Percentiles rank a stretch among this genome's conserved stretches.
phyloP scores from a whole-genome alignment of 129 eudicot genomes.

The Escallonia rubra region DNA sequence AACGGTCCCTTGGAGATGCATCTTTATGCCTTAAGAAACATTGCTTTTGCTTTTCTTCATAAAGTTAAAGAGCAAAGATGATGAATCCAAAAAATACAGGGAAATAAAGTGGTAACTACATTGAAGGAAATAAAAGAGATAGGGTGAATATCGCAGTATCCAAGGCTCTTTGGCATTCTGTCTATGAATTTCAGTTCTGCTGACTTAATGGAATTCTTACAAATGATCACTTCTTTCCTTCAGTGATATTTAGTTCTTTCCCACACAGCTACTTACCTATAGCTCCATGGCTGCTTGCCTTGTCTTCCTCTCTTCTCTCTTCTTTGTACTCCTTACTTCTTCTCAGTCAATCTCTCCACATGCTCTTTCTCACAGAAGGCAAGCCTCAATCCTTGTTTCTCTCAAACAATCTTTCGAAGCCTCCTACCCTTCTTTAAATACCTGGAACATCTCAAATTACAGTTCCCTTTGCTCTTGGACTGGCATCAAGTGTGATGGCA shows the following conservation, averaged over 20 bases:
- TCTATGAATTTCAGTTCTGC: constrained; percentile 1
- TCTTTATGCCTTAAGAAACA: constrained; percentile 33
- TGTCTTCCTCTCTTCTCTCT: constrained; percentile 27
- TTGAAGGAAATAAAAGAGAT: constrained; percentile 6
- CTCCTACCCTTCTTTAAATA: constrained; percentile 28
- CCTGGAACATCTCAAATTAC: constrained; percentile 44
- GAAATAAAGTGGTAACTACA: constrained; percentile 1
- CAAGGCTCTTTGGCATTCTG: constrained; percentile 7
- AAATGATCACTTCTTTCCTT: constrained; percentile 5
- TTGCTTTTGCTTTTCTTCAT: constrained; percentile 60
- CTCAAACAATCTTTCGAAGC: constrained; percentile 34
- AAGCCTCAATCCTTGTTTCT: constrained; percentile 44
- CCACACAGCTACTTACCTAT: constrained; percentile 17
- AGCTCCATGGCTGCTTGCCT: constrained; percentile 6
- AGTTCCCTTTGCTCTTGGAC: constrained; percentile 52
- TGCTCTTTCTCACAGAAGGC: constrained; percentile 23
- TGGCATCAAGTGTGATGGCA: constrained; percentile 39
- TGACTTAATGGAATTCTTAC: constrained; percentile 8
- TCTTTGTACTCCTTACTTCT: constrained; percentile 24
- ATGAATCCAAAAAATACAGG: constrained; percentile 37
- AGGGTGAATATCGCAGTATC: constrained; percentile 21
- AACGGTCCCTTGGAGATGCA: constrained; percentile 31
- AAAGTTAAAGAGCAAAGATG: constrained; percentile 54
- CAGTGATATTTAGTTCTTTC: constrained; percentile 2
- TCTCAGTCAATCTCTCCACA: constrained; percentile 19